Conservation (phyloP, 2,329 filamentous ascomycete genomes). For the Beauveria sp. region DNA sequence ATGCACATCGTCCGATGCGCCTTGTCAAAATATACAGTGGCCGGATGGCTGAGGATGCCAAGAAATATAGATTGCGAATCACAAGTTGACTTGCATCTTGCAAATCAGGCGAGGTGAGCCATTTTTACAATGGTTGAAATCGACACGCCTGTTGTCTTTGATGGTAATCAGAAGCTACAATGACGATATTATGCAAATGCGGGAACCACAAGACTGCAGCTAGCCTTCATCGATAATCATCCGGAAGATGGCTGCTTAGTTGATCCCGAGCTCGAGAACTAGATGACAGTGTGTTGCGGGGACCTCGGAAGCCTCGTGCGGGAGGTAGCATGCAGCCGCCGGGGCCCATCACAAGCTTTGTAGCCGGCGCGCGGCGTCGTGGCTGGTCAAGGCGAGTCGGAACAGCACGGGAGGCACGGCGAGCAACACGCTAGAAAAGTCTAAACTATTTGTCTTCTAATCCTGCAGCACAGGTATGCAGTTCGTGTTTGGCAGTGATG, state of each 20-base stretch:
- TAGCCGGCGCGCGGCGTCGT: background rate
- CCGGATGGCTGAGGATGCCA: background rate
- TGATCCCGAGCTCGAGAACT: background rate
- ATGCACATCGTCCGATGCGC: no score
- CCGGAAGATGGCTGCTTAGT: slow-evolving; percentile 1
- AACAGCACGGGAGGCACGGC: background rate
- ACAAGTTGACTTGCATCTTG: background rate
- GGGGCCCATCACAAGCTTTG: slow-evolving; percentile 2
- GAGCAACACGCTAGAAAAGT: background rate
- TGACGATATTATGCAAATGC: background rate
- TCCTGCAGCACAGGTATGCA: background rate
- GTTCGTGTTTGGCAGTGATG: background rate
- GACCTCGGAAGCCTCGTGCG: background rate
- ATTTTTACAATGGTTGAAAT: background rate
- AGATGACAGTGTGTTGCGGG: background rate
- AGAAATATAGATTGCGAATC: background rate
- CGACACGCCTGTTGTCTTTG: background rate
- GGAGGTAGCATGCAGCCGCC: background rate
- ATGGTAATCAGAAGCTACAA: background rate
- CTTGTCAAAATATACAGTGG: background rate
- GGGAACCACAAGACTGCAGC: background rate
- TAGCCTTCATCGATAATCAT: slow-evolving; percentile 1
- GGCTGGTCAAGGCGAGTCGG: background rate
- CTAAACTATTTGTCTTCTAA: background rate
- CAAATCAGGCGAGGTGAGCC: background rate